These are phyloP conservation scores for Bombardia bombarda DNA, from an alignment of 495 filamentous ascomycete species.

Conservation along the genomic window DNA sequence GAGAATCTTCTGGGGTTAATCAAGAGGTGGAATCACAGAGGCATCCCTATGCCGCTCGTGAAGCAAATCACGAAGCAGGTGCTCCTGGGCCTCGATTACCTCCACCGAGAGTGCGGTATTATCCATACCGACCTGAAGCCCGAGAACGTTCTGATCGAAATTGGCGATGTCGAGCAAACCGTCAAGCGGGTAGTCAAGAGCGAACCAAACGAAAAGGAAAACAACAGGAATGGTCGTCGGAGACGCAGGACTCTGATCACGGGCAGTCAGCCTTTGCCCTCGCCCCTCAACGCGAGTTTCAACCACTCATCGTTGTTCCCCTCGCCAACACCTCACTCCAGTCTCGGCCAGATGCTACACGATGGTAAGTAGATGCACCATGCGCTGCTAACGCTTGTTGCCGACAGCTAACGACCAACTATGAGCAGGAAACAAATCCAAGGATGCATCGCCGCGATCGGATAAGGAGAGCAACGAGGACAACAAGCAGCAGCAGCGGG, in stretches of 20 bases:
- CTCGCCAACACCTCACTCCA: constrained; percentile 67
- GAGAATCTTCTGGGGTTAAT: constrained; percentile 95
- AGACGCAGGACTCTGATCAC: constrained; percentile 91
- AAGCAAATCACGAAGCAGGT: constrained; percentile 99
- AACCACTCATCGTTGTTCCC: constrained; percentile 62
- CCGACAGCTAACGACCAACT: constrained; percentile 3
- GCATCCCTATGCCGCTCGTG: constrained; percentile 91
- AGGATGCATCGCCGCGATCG: constrained; percentile 31
- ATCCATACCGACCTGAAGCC: constrained; percentile 98
- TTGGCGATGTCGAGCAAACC: constrained; percentile 94
- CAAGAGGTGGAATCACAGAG: constrained; percentile 96
- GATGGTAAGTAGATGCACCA: constrained; percentile 46
- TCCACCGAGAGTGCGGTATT: constrained; percentile 96
- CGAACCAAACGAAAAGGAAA: constrained; percentile 73
- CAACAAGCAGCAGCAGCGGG: constrained; percentile 75
- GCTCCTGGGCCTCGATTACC: constrained; percentile 86
- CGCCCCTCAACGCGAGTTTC: constrained; percentile 88
- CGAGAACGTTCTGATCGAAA: constrained; percentile 97
- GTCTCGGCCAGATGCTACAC: constrained; percentile 74
- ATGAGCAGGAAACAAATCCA: constrained; percentile 43
- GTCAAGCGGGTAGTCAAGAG: constrained; percentile 92
- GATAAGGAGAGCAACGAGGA: constrained; percentile 52
- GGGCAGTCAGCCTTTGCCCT: constrained; percentile 92
- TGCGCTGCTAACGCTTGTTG: not conserved
- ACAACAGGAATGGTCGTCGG: constrained; percentile 87